phyloP scores from a whole-genome alignment of 805 yeast genomes.

The Cyberlindnera mycetangii region DNA sequence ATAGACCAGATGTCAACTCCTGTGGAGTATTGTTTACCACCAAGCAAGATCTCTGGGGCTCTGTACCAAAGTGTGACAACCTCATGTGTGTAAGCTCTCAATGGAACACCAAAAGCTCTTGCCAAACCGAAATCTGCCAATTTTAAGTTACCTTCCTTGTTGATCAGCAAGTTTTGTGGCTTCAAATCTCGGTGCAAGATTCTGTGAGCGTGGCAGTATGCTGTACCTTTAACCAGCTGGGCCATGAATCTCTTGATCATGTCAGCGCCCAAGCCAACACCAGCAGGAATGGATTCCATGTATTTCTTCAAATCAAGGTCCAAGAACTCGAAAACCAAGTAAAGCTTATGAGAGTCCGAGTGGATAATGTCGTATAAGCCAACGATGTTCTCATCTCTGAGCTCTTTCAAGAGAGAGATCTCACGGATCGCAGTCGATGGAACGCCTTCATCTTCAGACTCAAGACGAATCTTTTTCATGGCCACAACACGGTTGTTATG shows the following conservation, averaged over 20 bases:
- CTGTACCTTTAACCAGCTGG: slow-evolving; percentile 87
- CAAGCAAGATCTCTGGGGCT: slow-evolving; percentile 92
- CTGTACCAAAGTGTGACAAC: slow-evolving; percentile 98
- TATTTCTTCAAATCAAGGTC: slow-evolving; percentile 94
- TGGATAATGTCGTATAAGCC: slow-evolving; percentile 91
- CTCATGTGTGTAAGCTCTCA: slow-evolving; percentile 95
- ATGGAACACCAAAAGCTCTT: slow-evolving; percentile 95
- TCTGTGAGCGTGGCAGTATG: slow-evolving; percentile 92
- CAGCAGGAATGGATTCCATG: slow-evolving; percentile 93
- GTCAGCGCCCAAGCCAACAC: slow-evolving; percentile 83
- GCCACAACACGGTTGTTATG: slow-evolving; percentile 95
- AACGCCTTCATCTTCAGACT: slow-evolving; percentile 97
- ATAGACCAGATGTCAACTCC: slow-evolving; percentile 99
- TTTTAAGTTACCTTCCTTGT: slow-evolving; percentile 92
- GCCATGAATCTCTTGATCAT: slow-evolving; percentile 91
- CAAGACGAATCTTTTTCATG: slow-evolving; percentile 88
- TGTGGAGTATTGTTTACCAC: slow-evolving; percentile 95
- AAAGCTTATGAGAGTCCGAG: slow-evolving; percentile 87
- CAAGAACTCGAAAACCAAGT: slow-evolving; percentile 88
- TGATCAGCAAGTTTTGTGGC: slow-evolving; percentile 92
- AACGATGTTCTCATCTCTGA: slow-evolving; percentile 91
- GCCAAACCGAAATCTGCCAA: slow-evolving; percentile 94
- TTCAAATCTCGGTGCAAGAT: slow-evolving; percentile 94
- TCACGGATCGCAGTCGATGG: slow-evolving; percentile 98
- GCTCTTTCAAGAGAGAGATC: slow-evolving; percentile 88